A percentile compares a stretch with the other conserved stretches of the same genome.
These are phyloP conservation scores for Botrytis porri DNA, from an alignment of 2,329 filamentous ascomycete species.

Conservation along the genomic window DNA sequence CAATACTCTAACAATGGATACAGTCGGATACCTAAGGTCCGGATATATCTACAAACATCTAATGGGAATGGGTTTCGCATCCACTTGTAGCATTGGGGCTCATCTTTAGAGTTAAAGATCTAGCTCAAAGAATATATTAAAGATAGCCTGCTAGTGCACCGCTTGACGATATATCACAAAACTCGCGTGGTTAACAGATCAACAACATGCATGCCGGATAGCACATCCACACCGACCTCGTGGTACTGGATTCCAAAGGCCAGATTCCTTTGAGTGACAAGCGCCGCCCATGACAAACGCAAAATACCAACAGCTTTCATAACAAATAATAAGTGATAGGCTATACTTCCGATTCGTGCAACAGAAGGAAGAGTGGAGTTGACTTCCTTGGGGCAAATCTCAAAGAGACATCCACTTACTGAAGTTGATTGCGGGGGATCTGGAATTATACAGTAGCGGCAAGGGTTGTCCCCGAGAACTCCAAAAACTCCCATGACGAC, in stretches of 20 bases:
- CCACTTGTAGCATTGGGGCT: constrained; percentile 10
- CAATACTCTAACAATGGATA: neutral
- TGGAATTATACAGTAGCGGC: constrained; percentile 5
- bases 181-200: constrained; percentile 6
- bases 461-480: constrained; percentile 8
- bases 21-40: neutral
- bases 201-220: neutral
- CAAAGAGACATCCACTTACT: neutral
- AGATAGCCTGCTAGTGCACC: constrained; percentile 4
- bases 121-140: neutral
- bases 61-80: neutral
- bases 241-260: neutral
- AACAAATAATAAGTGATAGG: neutral
- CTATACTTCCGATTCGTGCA: neutral
- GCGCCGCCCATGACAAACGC: neutral
- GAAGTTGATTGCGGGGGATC: constrained; percentile 4
- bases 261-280: neutral
- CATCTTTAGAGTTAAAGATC: constrained; percentile 7
- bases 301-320: neutral
- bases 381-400: neutral
- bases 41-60: constrained; percentile 5
- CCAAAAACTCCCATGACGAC: neutral
- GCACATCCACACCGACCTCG: constrained; percentile 1
- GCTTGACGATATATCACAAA: constrained; percentile 8
- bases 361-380: neutral